Conservation (phyloP, 495 filamentous ascomycete genomes). For the Penicillium atrosanguineum region DNA sequence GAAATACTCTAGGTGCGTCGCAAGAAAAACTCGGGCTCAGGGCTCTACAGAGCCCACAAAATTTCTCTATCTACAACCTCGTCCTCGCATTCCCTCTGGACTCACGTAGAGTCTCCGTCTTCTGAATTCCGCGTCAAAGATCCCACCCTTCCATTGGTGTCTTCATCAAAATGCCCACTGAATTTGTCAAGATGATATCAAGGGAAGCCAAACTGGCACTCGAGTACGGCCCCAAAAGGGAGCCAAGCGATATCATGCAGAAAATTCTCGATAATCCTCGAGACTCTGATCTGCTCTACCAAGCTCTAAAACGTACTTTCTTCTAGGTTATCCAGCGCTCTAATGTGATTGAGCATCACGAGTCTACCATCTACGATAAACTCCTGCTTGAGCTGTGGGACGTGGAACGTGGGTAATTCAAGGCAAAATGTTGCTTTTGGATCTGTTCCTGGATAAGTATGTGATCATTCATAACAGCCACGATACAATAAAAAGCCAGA, state of each 20-base stretch:
- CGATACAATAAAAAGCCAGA: not conserved
- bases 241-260: not conserved
- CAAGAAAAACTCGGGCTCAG: not conserved
- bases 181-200: not conserved
- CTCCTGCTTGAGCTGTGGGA: conserved; percentile 34
- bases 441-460: conserved; percentile 41
- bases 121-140: no score
- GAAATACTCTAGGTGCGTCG: no score
- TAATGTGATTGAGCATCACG: conserved; percentile 30
- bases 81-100: no score
- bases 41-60: no score
- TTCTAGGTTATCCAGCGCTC: conserved; percentile 34
- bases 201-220: not conserved
- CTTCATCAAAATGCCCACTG: not conserved
- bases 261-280: conserved; percentile 21
- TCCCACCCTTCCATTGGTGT: no score
- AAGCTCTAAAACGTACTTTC: conserved; percentile 31
- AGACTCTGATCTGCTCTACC: conserved; percentile 18
- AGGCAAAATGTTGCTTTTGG: conserved; percentile 24
- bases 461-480: conserved; percentile 24
- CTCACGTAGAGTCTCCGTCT: no score
- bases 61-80: no score
- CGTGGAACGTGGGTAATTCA: conserved; percentile 24
- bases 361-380: conserved; percentile 43
- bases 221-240: not conserved